Evolutionary conservation across 176 grass and related monocot genomes (phyloP).

Genomic region (Themeda triandra): DNA sequence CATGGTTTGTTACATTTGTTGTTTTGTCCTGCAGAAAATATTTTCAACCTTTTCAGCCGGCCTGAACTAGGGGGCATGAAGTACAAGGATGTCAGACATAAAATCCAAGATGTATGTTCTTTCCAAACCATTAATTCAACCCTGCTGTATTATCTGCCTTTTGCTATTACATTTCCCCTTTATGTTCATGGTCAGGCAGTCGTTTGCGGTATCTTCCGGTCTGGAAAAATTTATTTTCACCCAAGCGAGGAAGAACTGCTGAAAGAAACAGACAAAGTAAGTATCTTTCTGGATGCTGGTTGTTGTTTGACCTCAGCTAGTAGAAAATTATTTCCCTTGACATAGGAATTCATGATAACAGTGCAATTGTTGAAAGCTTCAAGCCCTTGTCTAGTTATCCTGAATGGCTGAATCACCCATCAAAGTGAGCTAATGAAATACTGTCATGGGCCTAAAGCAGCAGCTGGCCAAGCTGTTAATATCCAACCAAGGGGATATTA

Average conservation of each 20-base stretch:
- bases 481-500: background rate
- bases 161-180: constrained; percentile 41
- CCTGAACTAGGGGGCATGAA: constrained; percentile 63
- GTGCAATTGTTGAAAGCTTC: constrained; percentile 3
- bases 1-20: constrained; percentile 26
- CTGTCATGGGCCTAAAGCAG: background rate
- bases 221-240: constrained; percentile 79
- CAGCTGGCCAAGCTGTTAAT: background rate
- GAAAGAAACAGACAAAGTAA: constrained; percentile 88
- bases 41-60: constrained; percentile 80
- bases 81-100: constrained; percentile 62
- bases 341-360: constrained; percentile 7
- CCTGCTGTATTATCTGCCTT: constrained; percentile 16
- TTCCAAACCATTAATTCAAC: constrained; percentile 22
- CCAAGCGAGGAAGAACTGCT: constrained; percentile 75
- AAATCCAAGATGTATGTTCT: constrained; percentile 68
- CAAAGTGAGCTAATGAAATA: constrained; percentile 18
- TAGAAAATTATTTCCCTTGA: constrained; percentile 6
- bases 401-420: constrained; percentile 10
- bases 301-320: background rate
- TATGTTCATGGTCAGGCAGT: constrained; percentile 68
- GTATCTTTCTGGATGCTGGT: constrained; percentile 21
- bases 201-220: constrained; percentile 87
- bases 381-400: background rate
- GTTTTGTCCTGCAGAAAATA: constrained; percentile 65